Evolutionary conservation across 2,329 filamentous ascomycete genomes (phyloP).

Genomic region (Paecilomyces sp.): DNA sequence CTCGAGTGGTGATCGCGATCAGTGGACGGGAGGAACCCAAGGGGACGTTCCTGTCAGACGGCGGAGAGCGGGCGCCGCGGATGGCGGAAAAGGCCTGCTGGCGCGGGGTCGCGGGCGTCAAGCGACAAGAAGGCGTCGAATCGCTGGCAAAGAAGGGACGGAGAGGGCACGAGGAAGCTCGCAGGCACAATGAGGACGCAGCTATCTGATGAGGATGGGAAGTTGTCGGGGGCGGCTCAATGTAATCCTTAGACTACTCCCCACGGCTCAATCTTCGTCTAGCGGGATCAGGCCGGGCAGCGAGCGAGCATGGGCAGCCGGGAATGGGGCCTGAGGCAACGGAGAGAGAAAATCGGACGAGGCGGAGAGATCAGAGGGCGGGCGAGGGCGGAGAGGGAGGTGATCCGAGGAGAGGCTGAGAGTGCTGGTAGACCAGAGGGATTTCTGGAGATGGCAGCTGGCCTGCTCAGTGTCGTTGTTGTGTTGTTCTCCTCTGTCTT

Average conservation of each 20-base stretch:
- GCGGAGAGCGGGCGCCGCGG: neutral
- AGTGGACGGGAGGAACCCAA: neutral
- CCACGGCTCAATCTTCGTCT: neutral
- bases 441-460: no score
- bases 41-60: neutral
- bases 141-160: neutral
- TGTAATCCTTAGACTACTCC: neutral
- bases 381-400: neutral
- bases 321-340: no score
- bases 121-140: neutral
- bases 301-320: neutral
- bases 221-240: neutral
- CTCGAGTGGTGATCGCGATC: neutral
- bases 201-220: neutral
- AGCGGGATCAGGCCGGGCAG: neutral
- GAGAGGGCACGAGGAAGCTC: neutral
- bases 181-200: neutral
- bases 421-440: no score
- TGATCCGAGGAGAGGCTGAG: neutral
- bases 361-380: neutral
- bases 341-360: neutral
- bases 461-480: neutral
- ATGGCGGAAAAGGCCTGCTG: neutral
- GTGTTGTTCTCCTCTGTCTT: neutral
- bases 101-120: neutral